These are phyloP conservation scores for Talaromyces nanjingensis DNA, from an alignment of 495 filamentous ascomycete genomes.

Conservation along the genomic window DNA sequence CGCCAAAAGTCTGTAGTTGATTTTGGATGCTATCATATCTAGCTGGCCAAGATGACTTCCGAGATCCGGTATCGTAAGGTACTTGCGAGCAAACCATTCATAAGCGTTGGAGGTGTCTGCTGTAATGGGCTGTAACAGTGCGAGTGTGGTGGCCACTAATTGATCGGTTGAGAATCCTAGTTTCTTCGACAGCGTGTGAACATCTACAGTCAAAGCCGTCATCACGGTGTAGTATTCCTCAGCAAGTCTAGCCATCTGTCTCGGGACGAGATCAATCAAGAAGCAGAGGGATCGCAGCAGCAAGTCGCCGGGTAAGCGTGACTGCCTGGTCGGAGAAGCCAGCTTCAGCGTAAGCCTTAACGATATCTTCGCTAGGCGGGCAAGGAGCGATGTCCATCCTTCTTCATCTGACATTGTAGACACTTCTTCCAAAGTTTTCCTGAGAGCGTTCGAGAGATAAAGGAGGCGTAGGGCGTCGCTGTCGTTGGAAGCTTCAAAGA, in stretches of 20 bases:
- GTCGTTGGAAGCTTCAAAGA: slow-evolving; percentile 31
- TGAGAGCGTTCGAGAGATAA: slow-evolving; percentile 37
- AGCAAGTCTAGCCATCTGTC: slow-evolving; percentile 39
- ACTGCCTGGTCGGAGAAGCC: slow-evolving; percentile 18
- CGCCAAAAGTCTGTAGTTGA: slow-evolving; percentile 49
- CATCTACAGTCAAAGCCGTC: slow-evolving; percentile 30
- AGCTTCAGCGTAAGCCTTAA: slow-evolving; percentile 31
- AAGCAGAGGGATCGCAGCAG: slow-evolving; percentile 33
- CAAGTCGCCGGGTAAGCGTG: slow-evolving; percentile 19
- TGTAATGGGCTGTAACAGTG: slow-evolving; percentile 41
- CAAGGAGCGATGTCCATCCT: slow-evolving; percentile 41
- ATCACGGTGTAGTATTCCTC: slow-evolving; percentile 37
- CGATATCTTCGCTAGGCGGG: slow-evolving; percentile 38
- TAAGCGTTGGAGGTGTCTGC: slow-evolving; percentile 45
- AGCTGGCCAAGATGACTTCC: slow-evolving; percentile 33
- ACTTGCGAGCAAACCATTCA: slow-evolving; percentile 49
- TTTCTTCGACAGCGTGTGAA: slow-evolving; percentile 14
- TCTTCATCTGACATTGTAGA: slow-evolving; percentile 35
- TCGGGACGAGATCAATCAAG: slow-evolving; percentile 38
- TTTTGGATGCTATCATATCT: slow-evolving; percentile 37
- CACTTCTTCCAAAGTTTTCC: slow-evolving; percentile 29
- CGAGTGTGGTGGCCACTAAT: slow-evolving; percentile 33
- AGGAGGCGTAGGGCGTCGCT: slow-evolving; percentile 36
- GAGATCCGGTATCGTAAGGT: slow-evolving; percentile 45
- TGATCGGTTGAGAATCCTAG: slow-evolving; percentile 17